Evolutionary conservation across 75 land plant genomes (phyloP), one percentile per base, ranked within the genome.

Genomic region (Cunninghamia lanceolata): DNA sequence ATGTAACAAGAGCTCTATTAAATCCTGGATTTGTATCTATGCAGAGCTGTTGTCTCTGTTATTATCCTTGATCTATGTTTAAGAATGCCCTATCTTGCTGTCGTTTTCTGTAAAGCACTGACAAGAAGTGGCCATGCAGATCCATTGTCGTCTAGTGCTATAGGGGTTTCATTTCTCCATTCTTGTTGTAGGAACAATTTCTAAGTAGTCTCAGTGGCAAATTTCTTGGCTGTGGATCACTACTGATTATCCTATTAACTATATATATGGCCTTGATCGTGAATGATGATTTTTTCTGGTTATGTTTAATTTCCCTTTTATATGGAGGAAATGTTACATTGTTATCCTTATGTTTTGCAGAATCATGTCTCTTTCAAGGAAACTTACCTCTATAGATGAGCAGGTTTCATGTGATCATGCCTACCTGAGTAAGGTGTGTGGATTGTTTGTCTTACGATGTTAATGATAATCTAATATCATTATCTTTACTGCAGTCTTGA

Each of bases 321-420:
- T 35, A 35, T 81, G 82, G 38, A 81, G n/a, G 63, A 83, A 83
- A 83, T n/a, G 35, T 32, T 34, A 8, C 25, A 25, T 25, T 21
- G 9, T 47, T 83, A 53, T 50, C 38, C 39, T 83, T 66, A 32
- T 53, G 25, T 83, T 34, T 87, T 88, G 52, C 92, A 98, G 99
- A 88, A 86, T 98, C 68, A 92, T 96, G 90, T 46, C 89, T 2
- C 88, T 98, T 79, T 94, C 99, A 28, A 93, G 89, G 93, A 98
- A 93, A 89, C 90, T 98, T 45, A 92, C 89, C 14, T 81, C 92
- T n/a, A 92, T 94, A 84, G 99, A 98, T 85, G 96, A 98, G 86
- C 90, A 86, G 38, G 91, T 96, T 38, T 94, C 99, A 21, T 98
- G 94, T 90, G 99, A 98, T 86, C 96, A 96, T 50, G 88, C 90